These are phyloP conservation scores for Ramaria sp. DNA, from an alignment of 768 basidiomycete genomes.

Conservation along the genomic window DNA sequence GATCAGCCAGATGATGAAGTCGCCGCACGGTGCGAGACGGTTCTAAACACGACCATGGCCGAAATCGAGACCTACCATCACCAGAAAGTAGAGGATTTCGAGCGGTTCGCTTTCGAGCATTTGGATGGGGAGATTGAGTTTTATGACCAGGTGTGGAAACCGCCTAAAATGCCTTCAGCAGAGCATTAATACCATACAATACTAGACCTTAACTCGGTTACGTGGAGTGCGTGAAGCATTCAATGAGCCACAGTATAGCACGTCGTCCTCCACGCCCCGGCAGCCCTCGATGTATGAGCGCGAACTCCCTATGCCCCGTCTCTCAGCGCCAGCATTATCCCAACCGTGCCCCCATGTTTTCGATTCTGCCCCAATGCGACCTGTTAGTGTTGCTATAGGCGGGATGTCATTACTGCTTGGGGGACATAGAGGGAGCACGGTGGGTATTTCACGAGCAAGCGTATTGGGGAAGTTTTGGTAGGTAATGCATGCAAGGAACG, in stretches of 20 bases:
- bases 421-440: constrained; percentile 19
- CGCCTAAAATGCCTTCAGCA: neutral
- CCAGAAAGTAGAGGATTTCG: constrained; percentile 65
- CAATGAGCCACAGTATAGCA: constrained; percentile 36
- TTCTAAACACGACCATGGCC: constrained; percentile 80
- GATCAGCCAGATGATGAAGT: constrained; percentile 52
- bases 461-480: constrained; percentile 59
- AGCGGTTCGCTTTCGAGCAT: constrained; percentile 47
- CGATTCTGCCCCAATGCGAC: constrained; percentile 64
- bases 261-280: constrained; percentile 39
- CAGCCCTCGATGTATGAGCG: constrained; percentile 69
- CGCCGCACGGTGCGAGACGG: constrained; percentile 73
- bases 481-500: neutral
- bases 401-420: constrained; percentile 49
- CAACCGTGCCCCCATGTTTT: constrained; percentile 76
- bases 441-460: constrained; percentile 31
- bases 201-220: constrained; percentile 48
- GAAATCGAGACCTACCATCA: constrained; percentile 75
- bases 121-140: constrained; percentile 71
- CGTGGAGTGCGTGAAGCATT: constrained; percentile 44
- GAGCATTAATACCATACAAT: neutral
- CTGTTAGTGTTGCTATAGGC: constrained; percentile 64
- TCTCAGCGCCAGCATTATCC: constrained; percentile 37
- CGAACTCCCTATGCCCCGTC: constrained; percentile 47
- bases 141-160: constrained; percentile 51